Percentiles rank a stretch among this genome's conserved stretches.
phyloP scores from a whole-genome alignment of 345 rosid genomes.

The Garcia nutans region DNA sequence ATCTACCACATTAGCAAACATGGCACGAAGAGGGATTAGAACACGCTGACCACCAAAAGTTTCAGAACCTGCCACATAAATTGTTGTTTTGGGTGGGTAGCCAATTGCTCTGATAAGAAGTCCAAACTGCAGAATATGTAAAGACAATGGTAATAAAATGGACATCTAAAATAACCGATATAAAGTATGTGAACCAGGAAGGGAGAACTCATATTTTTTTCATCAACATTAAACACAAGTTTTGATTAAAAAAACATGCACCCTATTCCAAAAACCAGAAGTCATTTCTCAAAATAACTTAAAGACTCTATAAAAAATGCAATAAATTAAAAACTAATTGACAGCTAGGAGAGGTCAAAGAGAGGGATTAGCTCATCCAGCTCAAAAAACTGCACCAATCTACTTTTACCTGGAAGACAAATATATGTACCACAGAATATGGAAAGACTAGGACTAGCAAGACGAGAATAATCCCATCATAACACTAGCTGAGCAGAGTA shows the following conservation, averaged over 20 bases:
- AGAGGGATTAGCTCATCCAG: background rate
- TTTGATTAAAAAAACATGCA: no score
- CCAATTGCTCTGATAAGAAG: conserved; percentile 90
- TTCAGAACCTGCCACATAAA: conserved; percentile 94
- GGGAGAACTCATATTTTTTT: background rate
- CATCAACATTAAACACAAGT: no score
- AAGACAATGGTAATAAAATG: background rate
- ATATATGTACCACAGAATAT: background rate
- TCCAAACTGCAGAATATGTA: conserved; percentile 69
- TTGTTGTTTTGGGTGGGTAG: conserved; percentile 74
- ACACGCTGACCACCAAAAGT: conserved; percentile 93
- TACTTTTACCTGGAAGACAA: background rate
- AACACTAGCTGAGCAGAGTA: background rate
- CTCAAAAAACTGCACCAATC: background rate
- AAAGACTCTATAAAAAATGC: no score
- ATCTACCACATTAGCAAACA: conserved; percentile 77
- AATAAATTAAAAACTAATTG: no score
- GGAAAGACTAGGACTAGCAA: background rate
- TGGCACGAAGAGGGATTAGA: conserved; percentile 86
- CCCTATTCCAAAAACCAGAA: no score
- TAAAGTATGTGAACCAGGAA: background rate
- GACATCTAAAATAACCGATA: background rate
- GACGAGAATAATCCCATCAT: background rate
- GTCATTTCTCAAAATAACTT: no score
- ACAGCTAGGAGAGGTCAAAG: no score